Evolutionary conservation across 1,139 yeast genomes (phyloP), one percentile per base, ranked within the genome.

Genomic region (Wickerhamiella infanticola): DNA sequence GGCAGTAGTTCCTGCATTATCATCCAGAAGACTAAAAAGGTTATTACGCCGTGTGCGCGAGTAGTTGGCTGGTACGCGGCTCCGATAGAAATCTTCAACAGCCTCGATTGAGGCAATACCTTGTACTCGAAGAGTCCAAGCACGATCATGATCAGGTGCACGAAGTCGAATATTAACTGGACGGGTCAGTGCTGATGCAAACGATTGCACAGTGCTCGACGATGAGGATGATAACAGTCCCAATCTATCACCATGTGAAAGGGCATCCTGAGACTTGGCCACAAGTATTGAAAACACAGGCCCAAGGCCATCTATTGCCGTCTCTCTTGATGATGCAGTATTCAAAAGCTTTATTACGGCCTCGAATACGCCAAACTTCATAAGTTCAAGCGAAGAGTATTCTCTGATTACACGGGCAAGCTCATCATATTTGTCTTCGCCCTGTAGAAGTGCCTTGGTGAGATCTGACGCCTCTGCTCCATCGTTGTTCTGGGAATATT

Each of bases 121-220:
- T 4, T 51, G 52, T 8, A 51, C 52, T n/a, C 36, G 37, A 4
- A 50, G 40, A 3, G 53, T 11, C 51, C 54, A 52, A 3, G 40
- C 41, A 6, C 39, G 36, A 9, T 39, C 35, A 24, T 45, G 18
- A n/a, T 25, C 40, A 9, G 24, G 24, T 25, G 43, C 46, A 24
- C 39, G 29, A n/a, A 48, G 46, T 26, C 46, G 38, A 31, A 53
- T 37, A 18, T 42, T 46, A 3, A 49, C 44, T 6, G 45, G 40
- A 6, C 50, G 49, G 11, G 43, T 39, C 26, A 53, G 23, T 5
- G 51, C 53, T 3, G 43, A 46, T 5, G 33, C 46, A 9, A 52
- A 24, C 3, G 53, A 39, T 2, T 41, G 43, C n/a, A 47, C 44
- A 7, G 43, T 35, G 7, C 50, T 45, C 4, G 41, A 37, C n/a